phyloP scores from a whole-genome alignment of 805 yeast species.

The Ogataea minuta region DNA sequence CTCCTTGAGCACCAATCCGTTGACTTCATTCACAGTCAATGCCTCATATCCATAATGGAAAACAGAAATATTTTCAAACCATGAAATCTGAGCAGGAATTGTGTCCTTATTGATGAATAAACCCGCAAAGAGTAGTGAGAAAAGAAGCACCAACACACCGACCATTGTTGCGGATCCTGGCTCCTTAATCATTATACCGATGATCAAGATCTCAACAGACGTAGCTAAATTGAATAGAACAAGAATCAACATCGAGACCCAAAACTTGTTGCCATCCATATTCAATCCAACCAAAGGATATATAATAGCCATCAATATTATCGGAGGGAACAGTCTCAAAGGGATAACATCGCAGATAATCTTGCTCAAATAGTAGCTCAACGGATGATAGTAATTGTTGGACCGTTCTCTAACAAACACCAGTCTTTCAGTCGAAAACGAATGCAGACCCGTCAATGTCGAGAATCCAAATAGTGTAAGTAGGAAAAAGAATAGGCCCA shows the following conservation, averaged over 20 bases:
- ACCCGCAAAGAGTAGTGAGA: constrained; percentile 90
- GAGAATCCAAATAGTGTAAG: constrained; percentile 92
- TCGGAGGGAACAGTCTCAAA: constrained; percentile 87
- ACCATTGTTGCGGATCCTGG: constrained; percentile 89
- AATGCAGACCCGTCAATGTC: constrained; percentile 84
- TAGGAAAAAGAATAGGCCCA: constrained; percentile 89
- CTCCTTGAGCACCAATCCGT: constrained; percentile 77
- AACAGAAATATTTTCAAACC: constrained; percentile 80
- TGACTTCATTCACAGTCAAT: constrained; percentile 87
- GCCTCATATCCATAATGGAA: constrained; percentile 98
- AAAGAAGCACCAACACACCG: constrained; percentile 79
- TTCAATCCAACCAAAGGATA: constrained; percentile 91
- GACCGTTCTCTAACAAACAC: constrained; percentile 92
- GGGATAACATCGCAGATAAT: constrained; percentile 92
- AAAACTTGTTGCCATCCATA: constrained; percentile 69
- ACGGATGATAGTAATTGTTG: constrained; percentile 87
- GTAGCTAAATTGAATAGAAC: constrained; percentile 85
- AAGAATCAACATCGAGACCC: constrained; percentile 65
- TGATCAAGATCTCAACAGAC: constrained; percentile 77
- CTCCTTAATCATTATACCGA: constrained; percentile 85
- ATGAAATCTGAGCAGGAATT: constrained; percentile 48
- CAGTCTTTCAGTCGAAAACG: constrained; percentile 84
- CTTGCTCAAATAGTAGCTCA: constrained; percentile 81
- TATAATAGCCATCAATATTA: constrained; percentile 71
- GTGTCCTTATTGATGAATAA: constrained; percentile 81